Base-by-base conservation (phyloP, 208 protist genomes). In the Acanthamoeba royreba region DNA sequence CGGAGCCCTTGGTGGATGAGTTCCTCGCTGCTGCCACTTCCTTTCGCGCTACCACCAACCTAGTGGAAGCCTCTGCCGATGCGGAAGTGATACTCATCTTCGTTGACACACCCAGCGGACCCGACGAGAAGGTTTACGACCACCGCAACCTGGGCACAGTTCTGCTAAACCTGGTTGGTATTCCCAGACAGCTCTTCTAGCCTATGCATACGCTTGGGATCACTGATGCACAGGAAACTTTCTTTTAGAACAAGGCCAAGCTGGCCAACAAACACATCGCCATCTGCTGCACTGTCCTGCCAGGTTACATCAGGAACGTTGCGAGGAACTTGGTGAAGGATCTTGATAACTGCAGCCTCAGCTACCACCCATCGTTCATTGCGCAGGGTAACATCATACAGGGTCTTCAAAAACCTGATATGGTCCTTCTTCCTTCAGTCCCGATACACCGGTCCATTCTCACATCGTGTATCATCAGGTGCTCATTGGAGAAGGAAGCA, bases 291-390 rank as follows among this genome's bases (percentile, higher is more conserved):
- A 97, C 96, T 1, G 96, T 97, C 25, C 31, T 97, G 0, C 96
- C 96, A 3, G 94, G 94, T 1, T 97, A 96, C 66, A 96, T 95
- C 15, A 43, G 52, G 17, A 79, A 83, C 28, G 83, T 95, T 11
- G 95, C 77, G 0, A 40, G 52, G 28, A 61, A 92, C 40, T 35
- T 96, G 15, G 40, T 97, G 4, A 77, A 61, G n/a, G 96, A 96
- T 11, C 81, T 79, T 47, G 66, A 28, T 2, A 92, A 95, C 58
- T 92, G 55, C 33, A 95, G 49, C 31, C 52, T 97, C 17, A 94
- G 63, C 77, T 97, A 97, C 81, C 95, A 97, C 46, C 96, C 96
- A 9, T 96, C 97, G 8, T 97, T 97, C 58, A 97, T 97, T 33
- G 96, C 96, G 0, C 96, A 97, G 74, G 96, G 96, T 3, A 94